These are phyloP conservation scores for Populus pruinosa DNA, from an alignment of 345 rosid genomes.

Conservation along the genomic window DNA sequence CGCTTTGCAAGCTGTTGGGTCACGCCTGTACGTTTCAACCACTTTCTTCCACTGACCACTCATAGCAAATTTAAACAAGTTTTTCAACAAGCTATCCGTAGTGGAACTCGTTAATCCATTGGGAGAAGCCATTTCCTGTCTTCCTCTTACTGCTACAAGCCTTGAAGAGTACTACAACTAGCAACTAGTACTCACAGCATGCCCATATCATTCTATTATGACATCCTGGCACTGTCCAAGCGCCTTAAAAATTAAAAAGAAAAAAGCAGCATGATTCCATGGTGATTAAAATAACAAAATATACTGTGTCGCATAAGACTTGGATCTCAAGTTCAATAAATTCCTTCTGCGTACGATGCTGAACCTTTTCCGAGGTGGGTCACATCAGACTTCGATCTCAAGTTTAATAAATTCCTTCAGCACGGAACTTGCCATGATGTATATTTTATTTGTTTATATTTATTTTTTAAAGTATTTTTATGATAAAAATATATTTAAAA, in stretches of 20 bases:
- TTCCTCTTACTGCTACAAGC: neutral
- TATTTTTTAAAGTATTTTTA: too few species aligned
- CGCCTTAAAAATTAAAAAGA: too few species aligned
- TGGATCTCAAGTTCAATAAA: slow-evolving; percentile 3
- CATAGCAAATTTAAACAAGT: slow-evolving; percentile 32
- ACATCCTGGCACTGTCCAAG: neutral
- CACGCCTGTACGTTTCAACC: neutral
- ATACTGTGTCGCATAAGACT: neutral
- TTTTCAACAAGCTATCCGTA: neutral
- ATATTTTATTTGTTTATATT: too few species aligned
- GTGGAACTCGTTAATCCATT: neutral
- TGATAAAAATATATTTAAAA: too few species aligned
- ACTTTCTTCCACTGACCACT: slow-evolving; percentile 38
- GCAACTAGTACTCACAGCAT: neutral
- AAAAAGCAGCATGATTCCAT: too few species aligned
- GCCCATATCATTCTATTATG: neutral
- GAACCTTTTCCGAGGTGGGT: neutral
- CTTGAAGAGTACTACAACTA: neutral
- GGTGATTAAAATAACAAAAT: neutral
- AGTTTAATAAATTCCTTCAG: neutral
- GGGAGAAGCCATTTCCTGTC: slow-evolving; percentile 4
- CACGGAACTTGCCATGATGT: too few species aligned
- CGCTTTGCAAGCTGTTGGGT: neutral
- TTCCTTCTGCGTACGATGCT: neutral
- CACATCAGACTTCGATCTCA: neutral